A percentile compares a stretch with the other conserved stretches of the same genome.
Evolutionary conservation across 2,329 filamentous ascomycete species (phyloP).

Genomic region (Cytospora schulzeri): DNA sequence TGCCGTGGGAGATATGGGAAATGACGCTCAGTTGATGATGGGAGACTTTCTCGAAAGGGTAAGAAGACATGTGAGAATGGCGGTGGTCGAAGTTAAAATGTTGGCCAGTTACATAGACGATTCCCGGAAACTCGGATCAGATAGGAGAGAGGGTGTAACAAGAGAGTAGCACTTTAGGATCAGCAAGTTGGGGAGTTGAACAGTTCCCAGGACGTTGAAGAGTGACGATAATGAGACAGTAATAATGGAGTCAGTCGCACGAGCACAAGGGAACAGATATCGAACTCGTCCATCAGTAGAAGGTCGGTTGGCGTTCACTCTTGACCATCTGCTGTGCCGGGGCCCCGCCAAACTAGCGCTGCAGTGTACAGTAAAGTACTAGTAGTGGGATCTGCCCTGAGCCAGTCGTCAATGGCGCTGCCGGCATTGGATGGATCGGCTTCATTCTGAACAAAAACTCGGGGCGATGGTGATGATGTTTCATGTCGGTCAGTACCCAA

Average conservation of each 20-base stretch:
- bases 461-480: conserved; percentile 25
- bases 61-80: conserved; percentile 18
- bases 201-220: background rate
- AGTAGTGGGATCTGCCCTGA: background rate
- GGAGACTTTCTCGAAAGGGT: conserved; percentile 2
- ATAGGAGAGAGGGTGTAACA: background rate
- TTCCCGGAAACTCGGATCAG: conserved; percentile 5
- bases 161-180: conserved; percentile 10
- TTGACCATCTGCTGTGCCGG: conserved; percentile 18
- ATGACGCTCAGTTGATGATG: conserved; percentile 1
- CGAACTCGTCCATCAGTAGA: conserved; percentile 12
- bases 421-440: conserved; percentile 22
- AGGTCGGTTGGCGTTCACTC: background rate
- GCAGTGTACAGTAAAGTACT: background rate
- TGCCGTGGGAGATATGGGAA: background rate
- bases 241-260: conserved; percentile 14
- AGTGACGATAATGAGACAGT: conserved; percentile 5
- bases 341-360: conserved; percentile 24
- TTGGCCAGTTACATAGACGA: conserved; percentile 3
- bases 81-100: conserved; percentile 14
- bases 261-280: conserved; percentile 6
- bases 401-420: conserved; percentile 18
- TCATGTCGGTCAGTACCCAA: conserved; percentile 19
- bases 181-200: conserved; percentile 5
- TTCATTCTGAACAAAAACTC: conserved; percentile 8